phyloP scores from a whole-genome alignment of 1,284 basidiomycete species.

The Pisolithus thermaeus region DNA sequence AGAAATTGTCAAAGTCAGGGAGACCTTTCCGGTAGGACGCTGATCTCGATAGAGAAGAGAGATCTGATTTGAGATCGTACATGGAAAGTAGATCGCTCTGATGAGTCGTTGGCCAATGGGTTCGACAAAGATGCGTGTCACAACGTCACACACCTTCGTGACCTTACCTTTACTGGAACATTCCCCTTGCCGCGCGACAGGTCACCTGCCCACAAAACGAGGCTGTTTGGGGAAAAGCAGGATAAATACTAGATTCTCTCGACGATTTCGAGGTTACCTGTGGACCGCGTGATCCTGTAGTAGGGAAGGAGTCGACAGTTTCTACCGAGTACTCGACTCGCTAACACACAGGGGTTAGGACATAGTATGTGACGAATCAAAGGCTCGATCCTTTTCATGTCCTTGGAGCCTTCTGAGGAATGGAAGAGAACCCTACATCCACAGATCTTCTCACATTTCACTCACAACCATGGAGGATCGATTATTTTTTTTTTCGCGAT shows the following conservation, averaged over 20 bases:
- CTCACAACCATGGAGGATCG: background rate
- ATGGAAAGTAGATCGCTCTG: constrained; percentile 16
- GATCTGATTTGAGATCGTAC: constrained; percentile 5
- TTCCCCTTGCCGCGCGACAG: no score
- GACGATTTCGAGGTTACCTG: background rate
- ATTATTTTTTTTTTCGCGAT: background rate
- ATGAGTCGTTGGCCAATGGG: background rate
- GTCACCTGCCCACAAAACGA: constrained; percentile 1
- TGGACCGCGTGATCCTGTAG: background rate
- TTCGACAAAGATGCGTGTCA: constrained; percentile 10
- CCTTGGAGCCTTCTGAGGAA: constrained; percentile 23
- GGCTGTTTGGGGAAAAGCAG: constrained; percentile 3
- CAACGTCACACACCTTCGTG: no score
- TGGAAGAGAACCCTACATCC: constrained; percentile 24
- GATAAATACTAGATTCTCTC: background rate
- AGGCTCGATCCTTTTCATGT: constrained; percentile 27
- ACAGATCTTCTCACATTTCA: constrained; percentile 10
- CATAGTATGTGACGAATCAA: constrained; percentile 24
- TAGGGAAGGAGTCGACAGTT: background rate
- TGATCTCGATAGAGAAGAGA: background rate
- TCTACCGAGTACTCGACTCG: background rate
- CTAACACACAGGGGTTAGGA: constrained; percentile 23
- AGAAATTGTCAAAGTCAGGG: background rate
- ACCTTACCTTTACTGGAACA: no score
- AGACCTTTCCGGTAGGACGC: constrained; percentile 6